These are phyloP conservation scores for Phaffia tasmanica DNA, from an alignment of 768 basidiomycete genomes.

Conservation along the genomic window DNA sequence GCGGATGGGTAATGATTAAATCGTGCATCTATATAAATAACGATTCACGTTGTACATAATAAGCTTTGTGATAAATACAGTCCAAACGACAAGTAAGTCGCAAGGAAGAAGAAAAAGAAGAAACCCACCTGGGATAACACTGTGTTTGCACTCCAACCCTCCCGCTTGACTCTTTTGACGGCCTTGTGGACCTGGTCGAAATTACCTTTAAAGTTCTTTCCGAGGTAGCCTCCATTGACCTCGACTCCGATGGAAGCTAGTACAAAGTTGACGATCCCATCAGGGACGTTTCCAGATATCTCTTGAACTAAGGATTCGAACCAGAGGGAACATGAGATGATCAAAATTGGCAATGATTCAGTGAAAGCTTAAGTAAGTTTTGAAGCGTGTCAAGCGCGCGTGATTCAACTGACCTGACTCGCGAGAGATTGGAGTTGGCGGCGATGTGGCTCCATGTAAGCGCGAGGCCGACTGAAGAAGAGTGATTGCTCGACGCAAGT, in stretches of 20 bases:
- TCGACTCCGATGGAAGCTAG: slow-evolving; percentile 65
- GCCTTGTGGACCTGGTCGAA: slow-evolving; percentile 47
- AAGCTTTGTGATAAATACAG: not conserved
- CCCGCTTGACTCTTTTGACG: slow-evolving; percentile 65
- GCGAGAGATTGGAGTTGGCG: slow-evolving; percentile 62
- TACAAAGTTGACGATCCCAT: slow-evolving; percentile 56
- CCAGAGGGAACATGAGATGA: not conserved
- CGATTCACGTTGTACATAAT: not conserved
- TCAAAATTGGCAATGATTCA: not conserved
- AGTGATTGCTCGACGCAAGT: slow-evolving; percentile 92
- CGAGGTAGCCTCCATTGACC: slow-evolving; percentile 34
- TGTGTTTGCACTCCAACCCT: slow-evolving; percentile 88
- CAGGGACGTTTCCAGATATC: slow-evolving; percentile 90
- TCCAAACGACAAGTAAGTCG: not conserved
- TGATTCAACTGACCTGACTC: slow-evolving; percentile 44
- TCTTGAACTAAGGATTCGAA: slow-evolving; percentile 53
- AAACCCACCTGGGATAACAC: slow-evolving; percentile 66
- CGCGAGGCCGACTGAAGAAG: slow-evolving; percentile 93
- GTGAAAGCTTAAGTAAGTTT: not conserved
- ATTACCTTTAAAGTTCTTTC: slow-evolving; percentile 32
- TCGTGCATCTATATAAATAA: slow-evolving; percentile 63
- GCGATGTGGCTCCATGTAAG: slow-evolving; percentile 60
- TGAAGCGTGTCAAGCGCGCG: not conserved
- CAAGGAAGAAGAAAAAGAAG: not conserved
- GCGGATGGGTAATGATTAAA: slow-evolving; percentile 68